Percentiles rank a stretch among this genome's conserved stretches.
phyloP scores from a whole-genome alignment of 805 yeast genomes.

The Ogataea naganishii region DNA sequence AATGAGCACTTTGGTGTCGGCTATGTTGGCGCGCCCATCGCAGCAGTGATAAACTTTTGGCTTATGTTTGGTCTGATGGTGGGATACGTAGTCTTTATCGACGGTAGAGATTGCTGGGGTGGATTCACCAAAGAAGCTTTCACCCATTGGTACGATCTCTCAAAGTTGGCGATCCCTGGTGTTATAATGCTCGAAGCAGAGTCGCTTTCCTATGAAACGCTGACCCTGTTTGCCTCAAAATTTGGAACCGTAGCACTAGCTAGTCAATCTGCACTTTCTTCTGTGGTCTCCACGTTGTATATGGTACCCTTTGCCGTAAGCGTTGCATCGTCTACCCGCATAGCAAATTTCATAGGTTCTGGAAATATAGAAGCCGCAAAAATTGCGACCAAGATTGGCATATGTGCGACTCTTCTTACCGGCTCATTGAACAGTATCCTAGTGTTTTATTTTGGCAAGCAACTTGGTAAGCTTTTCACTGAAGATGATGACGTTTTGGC shows the following conservation, averaged over 20 bases:
- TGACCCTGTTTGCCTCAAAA: constrained; percentile 43
- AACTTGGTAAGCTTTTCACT: constrained; percentile 53
- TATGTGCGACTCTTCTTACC: constrained; percentile 24
- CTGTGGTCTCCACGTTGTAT: constrained; percentile 41
- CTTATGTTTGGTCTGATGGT: constrained; percentile 51
- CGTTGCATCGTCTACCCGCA: constrained; percentile 46
- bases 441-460: constrained; percentile 35
- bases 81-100: constrained; percentile 45
- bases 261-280: constrained; percentile 46
- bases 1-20: constrained; percentile 49
- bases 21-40: constrained; percentile 67
- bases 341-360: constrained; percentile 46
- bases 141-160: constrained; percentile 30
- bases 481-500: constrained; percentile 48
- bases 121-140: constrained; percentile 36
- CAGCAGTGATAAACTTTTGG: constrained; percentile 66
- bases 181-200: constrained; percentile 48
- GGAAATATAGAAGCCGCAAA: constrained; percentile 22
- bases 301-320: constrained; percentile 53
- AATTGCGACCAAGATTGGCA: constrained; percentile 33
- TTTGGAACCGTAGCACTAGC: constrained; percentile 47
- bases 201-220: constrained; percentile 48
- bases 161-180: constrained; percentile 43
- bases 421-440: constrained; percentile 33
- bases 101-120: constrained; percentile 66